phyloP scores from a whole-genome alignment of 495 filamentous ascomycete species.

The Trichoderma virens region DNA sequence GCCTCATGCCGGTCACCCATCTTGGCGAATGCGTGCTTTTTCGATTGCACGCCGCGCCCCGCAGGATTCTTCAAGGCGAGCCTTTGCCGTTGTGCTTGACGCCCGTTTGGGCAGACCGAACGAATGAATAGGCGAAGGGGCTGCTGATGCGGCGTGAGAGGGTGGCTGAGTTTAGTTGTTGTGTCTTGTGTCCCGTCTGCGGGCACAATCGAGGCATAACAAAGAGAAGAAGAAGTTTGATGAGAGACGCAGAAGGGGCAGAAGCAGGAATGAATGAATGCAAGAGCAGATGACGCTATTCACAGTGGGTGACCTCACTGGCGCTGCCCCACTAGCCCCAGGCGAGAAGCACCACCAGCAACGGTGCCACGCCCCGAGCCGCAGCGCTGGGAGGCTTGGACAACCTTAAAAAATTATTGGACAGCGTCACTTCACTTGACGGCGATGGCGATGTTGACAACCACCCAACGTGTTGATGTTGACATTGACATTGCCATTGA shows the following conservation, averaged over 20 bases:
- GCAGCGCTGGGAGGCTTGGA: conserved; percentile 6
- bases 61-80: not conserved
- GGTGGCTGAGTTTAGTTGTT: not conserved
- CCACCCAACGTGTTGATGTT: too few species aligned
- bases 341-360: not conserved
- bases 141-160: not conserved
- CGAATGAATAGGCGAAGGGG: not conserved
- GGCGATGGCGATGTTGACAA: too few species aligned
- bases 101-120: not conserved
- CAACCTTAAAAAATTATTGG: conserved; percentile 4
- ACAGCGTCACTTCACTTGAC: too few species aligned
- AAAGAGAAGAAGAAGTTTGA: too few species aligned
- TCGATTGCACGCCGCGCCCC: not conserved
- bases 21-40: not conserved
- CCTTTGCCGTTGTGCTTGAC: not conserved
- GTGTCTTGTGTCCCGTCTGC: too few species aligned
- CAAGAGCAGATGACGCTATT: not conserved
- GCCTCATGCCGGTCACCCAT: conserved; percentile 35
- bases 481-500: too few species aligned
- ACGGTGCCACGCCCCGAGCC: not conserved
- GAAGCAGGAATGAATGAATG: not conserved
- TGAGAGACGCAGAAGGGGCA: too few species aligned
- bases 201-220: too few species aligned
- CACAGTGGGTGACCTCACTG: not conserved
- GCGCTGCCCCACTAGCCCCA: not conserved